Evolutionary conservation across 306 rosid genomes (phyloP).

Genomic region (Hippophae rhamnoides): DNA sequence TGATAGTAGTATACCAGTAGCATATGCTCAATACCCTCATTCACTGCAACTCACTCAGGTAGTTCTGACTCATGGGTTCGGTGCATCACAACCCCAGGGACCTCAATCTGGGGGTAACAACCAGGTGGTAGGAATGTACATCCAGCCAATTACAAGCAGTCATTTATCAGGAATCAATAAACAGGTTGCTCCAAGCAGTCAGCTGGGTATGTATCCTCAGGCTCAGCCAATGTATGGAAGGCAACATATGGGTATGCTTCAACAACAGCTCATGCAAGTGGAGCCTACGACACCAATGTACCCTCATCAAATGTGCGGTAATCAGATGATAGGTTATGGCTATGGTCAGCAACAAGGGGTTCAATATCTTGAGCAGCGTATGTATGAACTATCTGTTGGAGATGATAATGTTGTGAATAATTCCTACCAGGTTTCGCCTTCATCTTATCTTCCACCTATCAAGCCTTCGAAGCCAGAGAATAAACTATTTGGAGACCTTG

Average conservation of each 20-base stretch:
- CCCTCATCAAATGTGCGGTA: constrained; percentile 75
- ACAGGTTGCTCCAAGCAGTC: constrained; percentile 54
- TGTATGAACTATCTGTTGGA: constrained; percentile 66
- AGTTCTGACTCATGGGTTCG: constrained; percentile 44
- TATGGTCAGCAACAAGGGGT: constrained; percentile 64
- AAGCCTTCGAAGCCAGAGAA: constrained; percentile 90
- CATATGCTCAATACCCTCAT: constrained; percentile 63
- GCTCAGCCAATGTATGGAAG: constrained; percentile 16
- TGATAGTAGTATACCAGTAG: constrained; percentile 40
- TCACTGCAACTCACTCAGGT: constrained; percentile 54
- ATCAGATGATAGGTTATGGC: constrained; percentile 56
- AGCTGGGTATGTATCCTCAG: constrained; percentile 36
- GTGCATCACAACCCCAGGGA: constrained; percentile 43
- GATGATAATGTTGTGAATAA: constrained; percentile 47
- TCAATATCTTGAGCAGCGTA: constrained; percentile 67
- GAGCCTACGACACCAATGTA: constrained; percentile 41
- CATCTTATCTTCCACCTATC: constrained; percentile 53
- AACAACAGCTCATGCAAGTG: constrained; percentile 44
- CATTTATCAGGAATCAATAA: constrained; percentile 46
- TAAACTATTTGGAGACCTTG: constrained; percentile 90
- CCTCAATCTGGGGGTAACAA: constrained; percentile 52
- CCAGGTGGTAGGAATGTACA: constrained; percentile 53
- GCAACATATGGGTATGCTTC: constrained; percentile 53
- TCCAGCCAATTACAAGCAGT: constrained; percentile 50
- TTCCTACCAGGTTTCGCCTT: constrained; percentile 52